Base-by-base conservation (phyloP, 352 stramenopile species). In the Phytophthora cryptogea region DNA sequence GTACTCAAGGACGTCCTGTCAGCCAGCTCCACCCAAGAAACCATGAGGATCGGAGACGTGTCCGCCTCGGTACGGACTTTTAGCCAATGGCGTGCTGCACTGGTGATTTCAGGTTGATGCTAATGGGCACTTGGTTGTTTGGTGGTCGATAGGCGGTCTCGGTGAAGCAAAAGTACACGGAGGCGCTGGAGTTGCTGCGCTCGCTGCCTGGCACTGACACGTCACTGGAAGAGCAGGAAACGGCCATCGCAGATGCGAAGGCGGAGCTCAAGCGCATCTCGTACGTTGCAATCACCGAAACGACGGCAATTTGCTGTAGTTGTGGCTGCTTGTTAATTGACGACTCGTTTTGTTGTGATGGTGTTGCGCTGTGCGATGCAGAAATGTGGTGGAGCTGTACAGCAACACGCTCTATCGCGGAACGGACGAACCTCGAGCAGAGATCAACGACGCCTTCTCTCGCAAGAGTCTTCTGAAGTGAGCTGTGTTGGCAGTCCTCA, bases 341-440 rank as follows among this genome's bases (percentile, higher is more conserved):
- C 47, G 6, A 10, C 3, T 1, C 52, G 2, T 42, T 58, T 9
- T 62, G 23, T 47, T 51, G 9, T 26, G 11, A 16, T 48, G 16
- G 37, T 55, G 36, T 35, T 30, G 41, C 20, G 14, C 8, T 50
- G 49, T 43, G 28, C 5, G 17, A 49, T 61, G n/a, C 57, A 94
- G 86, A 17, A 79, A 88, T 23, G 69, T 89, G 27, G 73, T 90
- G 59, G 86, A 94, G 65, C 72, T 94, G 39, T 94, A 91, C 64
- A 91, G 82, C 74, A 88, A 91, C 66, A 94, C 86, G 37, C 61
- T 94, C 35, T 94, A 92, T 65, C 81, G 86, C 40, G 86, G 86
- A 35, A 93, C 83, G 37, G 82, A 93, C 66, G 86, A 92, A 37
- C 83, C 86, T 7, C 86, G 86, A n/a, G 83, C 83, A 1, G 77